Evolutionary conservation across 2,329 filamentous ascomycete genomes (phyloP).

Genomic region (Trichoderma sp.): DNA sequence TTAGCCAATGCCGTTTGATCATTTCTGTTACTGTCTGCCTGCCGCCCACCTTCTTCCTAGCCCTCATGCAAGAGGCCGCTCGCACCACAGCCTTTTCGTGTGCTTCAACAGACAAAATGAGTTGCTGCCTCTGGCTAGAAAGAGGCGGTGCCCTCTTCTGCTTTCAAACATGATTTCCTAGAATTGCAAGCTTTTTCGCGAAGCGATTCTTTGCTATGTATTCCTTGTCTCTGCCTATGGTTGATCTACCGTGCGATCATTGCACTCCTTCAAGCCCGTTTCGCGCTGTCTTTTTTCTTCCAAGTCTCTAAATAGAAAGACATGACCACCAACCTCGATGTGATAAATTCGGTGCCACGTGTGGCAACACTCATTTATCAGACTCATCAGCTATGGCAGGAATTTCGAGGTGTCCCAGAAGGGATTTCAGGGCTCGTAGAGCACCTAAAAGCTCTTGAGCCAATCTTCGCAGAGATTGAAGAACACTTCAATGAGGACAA

Average conservation of each 20-base stretch:
- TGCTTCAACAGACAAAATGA: not conserved
- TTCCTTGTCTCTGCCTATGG: not conserved
- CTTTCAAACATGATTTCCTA: not conserved
- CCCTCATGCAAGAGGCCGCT: conserved; percentile 19
- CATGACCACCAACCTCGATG: conserved; percentile 34
- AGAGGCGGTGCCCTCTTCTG: conserved; percentile 21
- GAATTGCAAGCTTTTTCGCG: not conserved
- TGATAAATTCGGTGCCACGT: conserved; percentile 33
- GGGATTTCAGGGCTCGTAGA: conserved; percentile 33
- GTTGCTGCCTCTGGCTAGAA: not conserved
- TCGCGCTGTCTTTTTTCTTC: not conserved
- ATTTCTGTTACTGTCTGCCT: not conserved
- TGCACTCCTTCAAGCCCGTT: not conserved
- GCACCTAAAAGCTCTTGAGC: conserved; percentile 29
- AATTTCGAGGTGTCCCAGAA: conserved; percentile 34
- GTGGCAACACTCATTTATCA: conserved; percentile 34
- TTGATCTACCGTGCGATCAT: not conserved
- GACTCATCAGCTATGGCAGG: conserved; percentile 34
- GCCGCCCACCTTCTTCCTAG: not conserved
- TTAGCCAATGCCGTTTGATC: conserved; percentile 10
- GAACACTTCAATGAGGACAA: conserved; percentile 29
- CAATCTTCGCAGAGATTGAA: conserved; percentile 31
- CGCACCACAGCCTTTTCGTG: not conserved
- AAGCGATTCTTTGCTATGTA: not conserved
- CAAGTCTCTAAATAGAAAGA: not conserved